Evolutionary conservation across 202 grass and related monocot genomes (phyloP), one percentile per base, ranked within the genome.

Genomic region (Schoenoplectus triqueter): DNA sequence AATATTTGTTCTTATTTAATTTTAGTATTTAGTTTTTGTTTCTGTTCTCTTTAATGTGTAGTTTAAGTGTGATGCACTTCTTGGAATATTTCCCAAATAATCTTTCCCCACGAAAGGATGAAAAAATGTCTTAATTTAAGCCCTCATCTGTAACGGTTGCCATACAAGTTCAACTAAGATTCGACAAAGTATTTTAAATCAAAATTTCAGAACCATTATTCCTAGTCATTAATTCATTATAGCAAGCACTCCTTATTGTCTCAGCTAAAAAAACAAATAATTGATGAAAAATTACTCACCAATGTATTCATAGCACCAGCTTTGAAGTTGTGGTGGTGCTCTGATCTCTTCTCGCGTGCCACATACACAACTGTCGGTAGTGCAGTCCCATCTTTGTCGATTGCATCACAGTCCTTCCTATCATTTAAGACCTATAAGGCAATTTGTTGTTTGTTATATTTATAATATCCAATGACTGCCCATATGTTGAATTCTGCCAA

Each of bases 281-380:
- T 3, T 31, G 15, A 56, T 56, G 64, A 81, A 45, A 45, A 18
- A 3, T 76, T n/a, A 51, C 71, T 76, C 20, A 95, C 93, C 87
- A 93, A 48, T 66, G 93, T 59, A 8, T 95, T 95, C 91, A 95
- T 91, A 39, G 89, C 89, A 42, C 93, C 91, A 64, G 93, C 91
- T 87, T 95, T 95, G 85, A 92, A 95, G 85, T 95, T 91, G 10
- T 95, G 93, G 78, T 91, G 91, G 31, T 89, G 68, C 4, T 85
- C 76, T 44, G 93, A 89, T 76, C 91, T 89, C 91, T 95, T 95
- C 85, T 95, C 93, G 2, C 93, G 87, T 1, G 89, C 85, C 86
- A 93, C 81, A 64, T 95, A 95, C 31, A 95, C 93, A 15, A 95
- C 50, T 54, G 80, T 92, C 47, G 93, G 93, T 66, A 95, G 52